These are phyloP conservation scores for Curvularia spicifera DNA, from an alignment of 2,329 filamentous ascomycete species.

Conservation along the genomic window DNA sequence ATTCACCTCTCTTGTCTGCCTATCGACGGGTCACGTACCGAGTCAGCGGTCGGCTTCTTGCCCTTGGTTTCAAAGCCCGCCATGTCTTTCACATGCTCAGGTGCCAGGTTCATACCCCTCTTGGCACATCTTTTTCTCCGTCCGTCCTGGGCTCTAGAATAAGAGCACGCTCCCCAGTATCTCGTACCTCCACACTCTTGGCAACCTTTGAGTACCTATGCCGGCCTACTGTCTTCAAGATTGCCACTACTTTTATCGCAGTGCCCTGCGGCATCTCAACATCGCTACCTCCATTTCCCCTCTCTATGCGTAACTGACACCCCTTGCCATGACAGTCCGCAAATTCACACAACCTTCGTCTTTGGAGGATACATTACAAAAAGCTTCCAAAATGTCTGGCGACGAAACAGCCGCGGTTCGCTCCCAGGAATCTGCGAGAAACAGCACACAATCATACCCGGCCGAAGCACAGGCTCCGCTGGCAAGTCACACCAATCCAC, in stretches of 20 bases:
- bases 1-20: conserved; percentile 35
- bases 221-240: conserved; percentile 82
- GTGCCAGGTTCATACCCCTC: conserved; percentile 26
- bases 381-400: conserved; percentile 46
- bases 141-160: conserved; percentile 43
- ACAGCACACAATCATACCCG: conserved; percentile 56
- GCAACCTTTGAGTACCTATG: conserved; percentile 59
- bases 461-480: conserved; percentile 57
- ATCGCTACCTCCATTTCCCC: conserved; percentile 80
- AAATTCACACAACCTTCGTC: conserved; percentile 75
- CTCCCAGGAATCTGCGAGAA: conserved; percentile 61
- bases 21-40: conserved; percentile 42
- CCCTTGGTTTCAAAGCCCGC: conserved; percentile 38
- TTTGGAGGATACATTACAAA: conserved; percentile 71
- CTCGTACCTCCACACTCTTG: conserved; percentile 22
- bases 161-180: conserved; percentile 30
- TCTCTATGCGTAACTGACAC: conserved; percentile 69
- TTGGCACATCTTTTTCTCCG: conserved; percentile 36
- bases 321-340: conserved; percentile 68
- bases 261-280: conserved; percentile 82
- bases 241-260: conserved; percentile 93
- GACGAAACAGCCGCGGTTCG: conserved; percentile 49
- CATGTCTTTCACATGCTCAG: conserved; percentile 44
- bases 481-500: conserved; percentile 58
- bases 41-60: conserved; percentile 39